Base-by-base conservation (phyloP, 225 moss, liverwort and hornwort species). In the Sphagnum contortum region DNA sequence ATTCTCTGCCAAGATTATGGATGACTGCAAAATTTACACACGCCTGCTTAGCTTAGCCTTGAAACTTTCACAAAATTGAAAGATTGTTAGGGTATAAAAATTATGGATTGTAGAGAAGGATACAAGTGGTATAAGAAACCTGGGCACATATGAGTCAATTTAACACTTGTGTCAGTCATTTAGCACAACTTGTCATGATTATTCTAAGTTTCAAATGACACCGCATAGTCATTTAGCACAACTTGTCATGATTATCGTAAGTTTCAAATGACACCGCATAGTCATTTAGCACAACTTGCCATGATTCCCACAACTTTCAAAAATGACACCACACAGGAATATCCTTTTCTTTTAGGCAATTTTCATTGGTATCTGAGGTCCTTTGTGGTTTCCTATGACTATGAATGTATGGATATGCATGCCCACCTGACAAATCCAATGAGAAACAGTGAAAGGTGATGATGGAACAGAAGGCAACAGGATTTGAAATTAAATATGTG, bases 1-100 rank as follows among this genome's bases (percentile, higher is more conserved):
- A 54, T 80, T 88, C 69, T 80, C 88, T 13, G 94, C 88, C 75
- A 74, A 78, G 11, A 90, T 88, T 48, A 76, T 63, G 2, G 94
- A 95, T 55, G 94, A 88, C 94, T 95, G 84, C 75, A 74, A 60
- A 48, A 29, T 29, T 29, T 29, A 29, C 29, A 29, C 29, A 29
- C 0, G 1, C 29, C 29, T 29, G 29, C 29, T 29, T 29, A 29
- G 29, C 29, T 29, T 29, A 29, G 29, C 29, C 29, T 29, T 29
- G 29, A 29, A 9, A 46, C n/a, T n/a, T 48, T 48, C 45, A 48
- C 10, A 63, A 29, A 50, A 10, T 14, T 65, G 13, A 47, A 65
- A 5, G 9, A 12, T 6, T 29, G 44, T 29, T n/a, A 47, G 9
- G 48, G 12, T 12, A 12, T 6, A 12, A 50, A 65, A 65, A 14